These are phyloP conservation scores for Tolypocladium tropicale DNA, from an alignment of 2,329 filamentous ascomycete species.

Conservation along the genomic window DNA sequence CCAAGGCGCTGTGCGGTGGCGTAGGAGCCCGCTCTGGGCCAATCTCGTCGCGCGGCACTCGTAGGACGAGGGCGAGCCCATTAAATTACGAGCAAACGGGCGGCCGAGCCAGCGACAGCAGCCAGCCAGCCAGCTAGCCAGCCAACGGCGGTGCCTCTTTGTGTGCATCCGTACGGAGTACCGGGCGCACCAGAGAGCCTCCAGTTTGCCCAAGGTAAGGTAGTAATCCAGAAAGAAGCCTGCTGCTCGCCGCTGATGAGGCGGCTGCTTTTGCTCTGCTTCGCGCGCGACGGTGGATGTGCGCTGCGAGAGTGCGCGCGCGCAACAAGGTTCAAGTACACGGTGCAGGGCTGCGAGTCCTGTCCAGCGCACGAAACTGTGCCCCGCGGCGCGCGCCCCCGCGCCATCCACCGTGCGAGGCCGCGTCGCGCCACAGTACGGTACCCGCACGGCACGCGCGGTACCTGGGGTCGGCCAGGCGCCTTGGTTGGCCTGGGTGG, in stretches of 20 bases:
- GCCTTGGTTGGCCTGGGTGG: neutral
- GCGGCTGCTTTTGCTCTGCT: too few relatives aligned
- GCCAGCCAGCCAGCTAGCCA: too few relatives aligned
- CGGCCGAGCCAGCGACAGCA: too few relatives aligned
- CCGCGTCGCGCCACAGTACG: neutral
- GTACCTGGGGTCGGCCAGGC: neutral
- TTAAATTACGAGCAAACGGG: neutral
- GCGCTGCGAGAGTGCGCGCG: neutral
- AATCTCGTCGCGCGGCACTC: too few relatives aligned
- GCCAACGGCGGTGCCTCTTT: too few relatives aligned
- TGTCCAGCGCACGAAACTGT: neutral
- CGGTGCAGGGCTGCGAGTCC: neutral
- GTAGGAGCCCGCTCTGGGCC: neutral
- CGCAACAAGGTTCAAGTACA: neutral
- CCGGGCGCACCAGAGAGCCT: too few relatives aligned
- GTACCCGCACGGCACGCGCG: neutral
- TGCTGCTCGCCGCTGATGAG: too few relatives aligned
- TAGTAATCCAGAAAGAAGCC: too few relatives aligned
- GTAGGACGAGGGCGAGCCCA: too few relatives aligned
- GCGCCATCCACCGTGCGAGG: neutral
- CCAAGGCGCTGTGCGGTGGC: neutral
- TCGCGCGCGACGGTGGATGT: too few relatives aligned
- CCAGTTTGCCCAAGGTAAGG: too few relatives aligned
- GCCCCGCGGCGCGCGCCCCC: fast-evolving
- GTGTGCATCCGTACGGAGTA: too few relatives aligned